These are phyloP conservation scores for Penicillium sp. DNA, from an alignment of 2,329 filamentous ascomycete species.

Conservation along the genomic window DNA sequence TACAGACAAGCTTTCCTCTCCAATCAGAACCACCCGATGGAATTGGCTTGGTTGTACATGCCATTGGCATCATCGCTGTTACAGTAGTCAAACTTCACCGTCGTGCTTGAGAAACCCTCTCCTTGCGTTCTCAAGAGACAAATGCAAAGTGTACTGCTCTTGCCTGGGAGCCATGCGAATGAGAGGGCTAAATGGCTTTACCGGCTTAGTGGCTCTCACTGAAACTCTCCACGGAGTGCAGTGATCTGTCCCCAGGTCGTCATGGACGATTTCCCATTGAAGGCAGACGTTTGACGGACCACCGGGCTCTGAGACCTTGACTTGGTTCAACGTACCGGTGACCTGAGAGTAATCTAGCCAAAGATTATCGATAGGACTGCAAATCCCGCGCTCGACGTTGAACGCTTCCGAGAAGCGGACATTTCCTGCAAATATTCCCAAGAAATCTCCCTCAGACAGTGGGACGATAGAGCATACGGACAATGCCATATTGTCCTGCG, in stretches of 20 bases:
- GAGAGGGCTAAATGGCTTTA: conserved; percentile 10
- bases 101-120: conserved; percentile 8
- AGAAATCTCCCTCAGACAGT: conserved; percentile 8
- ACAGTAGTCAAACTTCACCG: no score
- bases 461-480: conserved; percentile 9
- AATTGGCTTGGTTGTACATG: no score
- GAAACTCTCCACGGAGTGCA: conserved; percentile 9
- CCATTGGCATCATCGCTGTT: no score
- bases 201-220: conserved; percentile 5
- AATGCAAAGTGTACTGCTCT: conserved; percentile 7
- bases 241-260: conserved; percentile 2
- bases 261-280: conserved; percentile 11
- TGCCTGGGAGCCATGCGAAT: conserved; percentile 6
- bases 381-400: conserved; percentile 5
- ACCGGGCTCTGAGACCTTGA: conserved; percentile 11
- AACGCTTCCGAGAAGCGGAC: conserved; percentile 7
- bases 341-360: conserved; percentile 16
- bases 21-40: no score
- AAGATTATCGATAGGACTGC: conserved; percentile 11
- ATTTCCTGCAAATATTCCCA: conserved; percentile 8
- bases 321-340: conserved; percentile 13
- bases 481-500: conserved; percentile 7
- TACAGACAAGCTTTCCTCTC: no score
- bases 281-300: conserved; percentile 10
- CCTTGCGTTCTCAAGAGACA: conserved; percentile 1